Evolutionary conservation across 2,329 filamentous ascomycete genomes (phyloP).

Genomic region (Tolypocladium ovalisporum): DNA sequence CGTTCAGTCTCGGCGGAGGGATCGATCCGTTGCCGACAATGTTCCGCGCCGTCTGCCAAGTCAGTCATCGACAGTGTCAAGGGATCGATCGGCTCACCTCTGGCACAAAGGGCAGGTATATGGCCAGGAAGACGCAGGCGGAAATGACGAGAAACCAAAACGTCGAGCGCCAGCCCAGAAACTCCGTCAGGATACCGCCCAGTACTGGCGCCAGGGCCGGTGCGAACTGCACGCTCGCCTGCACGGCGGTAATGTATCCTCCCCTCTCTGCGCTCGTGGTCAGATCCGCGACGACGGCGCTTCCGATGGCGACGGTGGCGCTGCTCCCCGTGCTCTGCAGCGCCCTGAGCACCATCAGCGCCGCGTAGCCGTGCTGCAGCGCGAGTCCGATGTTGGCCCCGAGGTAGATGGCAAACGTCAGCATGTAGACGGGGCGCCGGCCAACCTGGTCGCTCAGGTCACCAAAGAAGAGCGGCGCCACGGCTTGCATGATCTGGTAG

Average conservation of each 20-base stretch:
- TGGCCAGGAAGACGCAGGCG: conserved; percentile 22
- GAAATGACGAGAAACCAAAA: conserved; percentile 46
- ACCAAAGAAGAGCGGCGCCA: conserved; percentile 39
- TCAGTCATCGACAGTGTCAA: not conserved
- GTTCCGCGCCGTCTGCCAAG: conserved; percentile 21
- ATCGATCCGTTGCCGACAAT: conserved; percentile 36
- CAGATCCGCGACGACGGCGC: conserved; percentile 46
- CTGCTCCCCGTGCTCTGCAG: conserved; percentile 41
- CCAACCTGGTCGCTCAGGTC: conserved; percentile 37
- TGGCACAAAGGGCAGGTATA: conserved; percentile 28
- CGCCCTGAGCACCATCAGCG: conserved; percentile 35
- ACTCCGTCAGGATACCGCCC: conserved; percentile 39
- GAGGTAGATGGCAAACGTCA: conserved; percentile 34
- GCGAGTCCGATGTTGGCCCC: conserved; percentile 34
- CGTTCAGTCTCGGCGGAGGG: conserved; percentile 18
- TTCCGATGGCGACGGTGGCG: conserved; percentile 40
- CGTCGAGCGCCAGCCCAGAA: conserved; percentile 39
- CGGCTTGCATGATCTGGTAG: conserved; percentile 39
- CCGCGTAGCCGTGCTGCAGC: conserved; percentile 28
- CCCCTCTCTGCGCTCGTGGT: conserved; percentile 45
- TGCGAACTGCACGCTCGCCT: conserved; percentile 29
- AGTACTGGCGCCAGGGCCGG: conserved; percentile 35
- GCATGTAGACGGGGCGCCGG: conserved; percentile 34
- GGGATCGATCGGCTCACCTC: conserved; percentile 8
- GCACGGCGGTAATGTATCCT: conserved; percentile 37